Evolutionary conservation across 805 yeast genomes (phyloP).

Genomic region (Metschnikowia santaceciliae): DNA sequence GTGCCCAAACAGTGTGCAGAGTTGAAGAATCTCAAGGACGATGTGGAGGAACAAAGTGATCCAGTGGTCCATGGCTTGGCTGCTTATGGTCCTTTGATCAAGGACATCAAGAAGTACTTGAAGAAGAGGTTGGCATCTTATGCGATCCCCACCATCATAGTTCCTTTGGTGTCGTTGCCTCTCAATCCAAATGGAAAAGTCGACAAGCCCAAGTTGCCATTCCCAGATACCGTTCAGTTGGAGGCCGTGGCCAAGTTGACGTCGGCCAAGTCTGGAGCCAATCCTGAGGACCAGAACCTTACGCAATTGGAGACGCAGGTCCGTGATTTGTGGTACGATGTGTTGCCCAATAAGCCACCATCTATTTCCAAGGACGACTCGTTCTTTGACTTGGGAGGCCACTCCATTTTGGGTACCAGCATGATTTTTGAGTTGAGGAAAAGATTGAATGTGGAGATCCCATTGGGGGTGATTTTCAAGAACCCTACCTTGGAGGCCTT

Average conservation of each 20-base stretch:
- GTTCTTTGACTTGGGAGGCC: slow-evolving; percentile 97
- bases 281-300: slow-evolving; percentile 44
- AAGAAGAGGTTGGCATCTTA: slow-evolving; percentile 87
- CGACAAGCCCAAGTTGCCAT: slow-evolving; percentile 94
- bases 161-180: slow-evolving; percentile 82
- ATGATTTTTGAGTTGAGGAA: slow-evolving; percentile 92
- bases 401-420: slow-evolving; percentile 92
- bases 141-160: slow-evolving; percentile 89
- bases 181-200: slow-evolving; percentile 97
- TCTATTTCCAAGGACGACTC: slow-evolving; percentile 74
- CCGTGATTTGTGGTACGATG: slow-evolving; percentile 78
- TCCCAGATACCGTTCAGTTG: slow-evolving; percentile 87
- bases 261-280: slow-evolving; percentile 37
- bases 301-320: slow-evolving; percentile 63
- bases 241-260: slow-evolving; percentile 62
- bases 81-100: slow-evolving; percentile 68
- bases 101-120: slow-evolving; percentile 69
- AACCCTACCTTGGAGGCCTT: slow-evolving; percentile 80
- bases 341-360: slow-evolving; percentile 83
- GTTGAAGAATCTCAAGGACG: slow-evolving; percentile 46
- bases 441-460: slow-evolving; percentile 72
- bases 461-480: slow-evolving; percentile 86
- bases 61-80: slow-evolving; percentile 77
- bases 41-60: slow-evolving; percentile 44
- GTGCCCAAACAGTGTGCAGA: slow-evolving; percentile 65